Conservation (phyloP, 495 filamentous ascomycete species). For the Xylaria bambusicola region DNA sequence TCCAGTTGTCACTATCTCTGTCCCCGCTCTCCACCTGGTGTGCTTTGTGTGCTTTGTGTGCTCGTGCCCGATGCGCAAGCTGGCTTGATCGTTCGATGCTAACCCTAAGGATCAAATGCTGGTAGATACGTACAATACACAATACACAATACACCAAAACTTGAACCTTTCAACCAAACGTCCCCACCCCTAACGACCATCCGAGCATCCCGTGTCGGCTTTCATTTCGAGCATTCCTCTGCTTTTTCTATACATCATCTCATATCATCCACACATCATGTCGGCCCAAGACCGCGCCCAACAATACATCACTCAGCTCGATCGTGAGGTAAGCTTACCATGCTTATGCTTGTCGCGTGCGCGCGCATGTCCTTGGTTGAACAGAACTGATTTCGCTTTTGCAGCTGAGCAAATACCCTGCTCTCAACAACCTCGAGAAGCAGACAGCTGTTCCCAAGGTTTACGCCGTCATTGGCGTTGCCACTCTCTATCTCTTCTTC, state of each 20-base stretch:
- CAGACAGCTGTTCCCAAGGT: conserved; percentile 94
- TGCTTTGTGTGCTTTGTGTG: too few relatives aligned
- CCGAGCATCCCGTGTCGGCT: conserved; percentile 19
- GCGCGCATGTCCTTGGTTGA: neutral
- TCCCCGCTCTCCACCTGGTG: neutral
- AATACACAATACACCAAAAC: conserved; percentile 9
- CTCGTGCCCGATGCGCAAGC: conserved; percentile 22
- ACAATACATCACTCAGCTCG: conserved; percentile 84
- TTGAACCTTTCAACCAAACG: neutral
- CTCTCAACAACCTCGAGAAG: conserved; percentile 94
- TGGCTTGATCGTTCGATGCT: conserved; percentile 29
- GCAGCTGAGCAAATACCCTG: conserved; percentile 94
- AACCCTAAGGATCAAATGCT: conserved; percentile 31
- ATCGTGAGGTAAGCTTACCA: conserved; percentile 88
- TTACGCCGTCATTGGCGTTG: conserved; percentile 86
- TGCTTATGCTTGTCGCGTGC: conserved; percentile 25
- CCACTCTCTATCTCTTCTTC: conserved; percentile 91
- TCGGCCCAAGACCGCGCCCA: conserved; percentile 90
- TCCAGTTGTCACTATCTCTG: too few relatives aligned
- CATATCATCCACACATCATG: conserved; percentile 44
- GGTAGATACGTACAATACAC: conserved; percentile 17
- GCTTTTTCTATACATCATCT: conserved; percentile 14
- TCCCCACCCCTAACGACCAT: conserved; percentile 30
- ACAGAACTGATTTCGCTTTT: conserved; percentile 14
- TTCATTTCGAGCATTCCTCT: conserved; percentile 12